phyloP scores from a whole-genome alignment of 208 protist species.

The Trichomonas vaginalis region DNA sequence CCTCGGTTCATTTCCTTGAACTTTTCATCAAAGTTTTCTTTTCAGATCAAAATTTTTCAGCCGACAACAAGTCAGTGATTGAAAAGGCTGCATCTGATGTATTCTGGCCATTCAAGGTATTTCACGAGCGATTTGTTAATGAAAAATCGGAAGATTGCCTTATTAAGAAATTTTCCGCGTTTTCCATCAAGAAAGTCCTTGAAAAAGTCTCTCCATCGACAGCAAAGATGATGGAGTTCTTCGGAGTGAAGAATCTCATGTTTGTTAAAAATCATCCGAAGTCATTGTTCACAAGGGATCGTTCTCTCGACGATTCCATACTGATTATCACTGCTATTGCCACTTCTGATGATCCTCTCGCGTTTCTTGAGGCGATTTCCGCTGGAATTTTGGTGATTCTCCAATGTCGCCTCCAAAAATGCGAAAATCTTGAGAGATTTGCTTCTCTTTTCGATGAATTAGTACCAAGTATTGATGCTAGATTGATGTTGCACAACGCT shows the following conservation, averaged over 20 bases:
- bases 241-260: background rate
- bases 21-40: background rate
- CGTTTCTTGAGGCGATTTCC: background rate
- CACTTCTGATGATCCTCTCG: background rate
- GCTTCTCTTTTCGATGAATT: background rate
- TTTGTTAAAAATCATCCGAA: background rate
- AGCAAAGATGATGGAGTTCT: background rate
- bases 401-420: background rate
- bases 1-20: background rate
- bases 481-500: background rate
- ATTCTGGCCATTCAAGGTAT: background rate
- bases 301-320: background rate
- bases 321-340: background rate
- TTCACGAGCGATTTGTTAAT: background rate
- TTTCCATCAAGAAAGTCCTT: background rate
- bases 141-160: background rate
- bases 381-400: background rate
- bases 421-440: background rate
- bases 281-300: background rate
- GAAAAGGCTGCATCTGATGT: background rate
- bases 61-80: background rate
- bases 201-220: background rate
- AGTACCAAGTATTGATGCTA: background rate
- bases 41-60: too few relatives aligned
- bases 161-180: background rate